Evolutionary conservation across 768 basidiomycete species (phyloP), one percentile per base, ranked within the genome.

Genomic region (Boletus fagicola): DNA sequence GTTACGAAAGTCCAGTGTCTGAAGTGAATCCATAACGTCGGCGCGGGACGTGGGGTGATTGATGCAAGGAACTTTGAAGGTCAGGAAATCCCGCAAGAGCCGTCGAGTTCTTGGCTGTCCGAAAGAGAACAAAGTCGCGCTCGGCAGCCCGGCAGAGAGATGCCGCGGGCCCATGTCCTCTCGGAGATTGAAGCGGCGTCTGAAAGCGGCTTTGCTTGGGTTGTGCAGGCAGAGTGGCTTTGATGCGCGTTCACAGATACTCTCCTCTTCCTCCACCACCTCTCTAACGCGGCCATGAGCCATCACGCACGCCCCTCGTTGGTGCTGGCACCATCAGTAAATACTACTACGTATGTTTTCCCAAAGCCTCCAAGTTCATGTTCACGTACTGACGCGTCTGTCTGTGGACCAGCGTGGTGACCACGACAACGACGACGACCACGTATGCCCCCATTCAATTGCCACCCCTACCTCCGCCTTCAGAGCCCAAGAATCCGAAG

Each of bases 401-500:
- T 62, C 58, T 39, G 43, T 57, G 61, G 42, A 62, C 38, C 68
- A 94, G 92, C 53, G 90, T 94, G 65, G 87, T 91, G 64, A 94
- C 92, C 49, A 93, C 89, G n/a, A 94, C 92, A 2, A 92, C 90
- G 0, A 94, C 92, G 2, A 94, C 92, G 1, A 94, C 92, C 2
- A 85, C 87, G 12, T 92, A 94, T 75, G 87, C 92, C 54, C 92
- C 92, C n/a, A 92, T 94, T 60, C 87, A 84, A 39, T 71, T 94
- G 3, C 92, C 92, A 2, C 74, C 86, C 9, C 73, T 93, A 2
- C 90, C 91, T 10, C 75, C 85, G 3, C 90, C 88, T 4, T 73
- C 81, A 0, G 80, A 84, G 11, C 88, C 90, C 22, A 87, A 86
- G 64, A 88, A 92, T 70, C 80, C 86, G 8, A 92, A 93, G 74